A percentile compares a stretch with the other conserved stretches of the same genome.
Conservation (phyloP, 169 alveolate genomes). For the Eimeria maxima region DNA sequence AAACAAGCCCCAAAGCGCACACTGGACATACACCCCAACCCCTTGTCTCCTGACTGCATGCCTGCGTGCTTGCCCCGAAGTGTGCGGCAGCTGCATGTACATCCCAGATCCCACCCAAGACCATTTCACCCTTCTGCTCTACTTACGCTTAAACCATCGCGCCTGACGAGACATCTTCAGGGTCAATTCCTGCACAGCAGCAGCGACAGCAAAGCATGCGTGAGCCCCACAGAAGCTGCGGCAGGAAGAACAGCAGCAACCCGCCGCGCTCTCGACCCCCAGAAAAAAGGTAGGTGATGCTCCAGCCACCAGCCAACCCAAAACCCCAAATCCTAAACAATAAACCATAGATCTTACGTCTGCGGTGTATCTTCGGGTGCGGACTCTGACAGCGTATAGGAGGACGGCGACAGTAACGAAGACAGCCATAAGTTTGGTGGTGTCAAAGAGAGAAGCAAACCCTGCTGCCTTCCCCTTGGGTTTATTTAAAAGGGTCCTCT, state of each 20-base stretch:
- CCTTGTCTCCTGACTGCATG: not conserved
- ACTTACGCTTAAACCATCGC: slow-evolving; percentile 36
- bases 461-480: not conserved
- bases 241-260: slow-evolving; percentile 43
- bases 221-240: not conserved
- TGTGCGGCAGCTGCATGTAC: not conserved
- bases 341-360: slow-evolving; percentile 15
- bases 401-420: slow-evolving; percentile 3
- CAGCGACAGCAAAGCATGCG: not conserved
- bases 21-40: not conserved
- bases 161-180: slow-evolving; percentile 50
- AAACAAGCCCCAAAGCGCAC: not conserved
- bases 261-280: not conserved
- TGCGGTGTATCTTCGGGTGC: slow-evolving; percentile 1
- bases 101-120: not conserved
- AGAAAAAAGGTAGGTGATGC: not conserved
- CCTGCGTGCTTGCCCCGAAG: not conserved
- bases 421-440: not conserved
- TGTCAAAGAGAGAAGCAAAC: not conserved
- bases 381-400: slow-evolving; percentile 25
- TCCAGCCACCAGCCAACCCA: not conserved
- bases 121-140: not conserved
- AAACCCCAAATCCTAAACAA: not conserved
- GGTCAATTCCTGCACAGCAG: slow-evolving; percentile 20
- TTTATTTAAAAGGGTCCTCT: not conserved